A percentile compares a stretch with the other conserved stretches of the same genome.
phyloP scores from a whole-genome alignment of 768 basidiomycete genomes.

The Psilocybe cubensis region DNA sequence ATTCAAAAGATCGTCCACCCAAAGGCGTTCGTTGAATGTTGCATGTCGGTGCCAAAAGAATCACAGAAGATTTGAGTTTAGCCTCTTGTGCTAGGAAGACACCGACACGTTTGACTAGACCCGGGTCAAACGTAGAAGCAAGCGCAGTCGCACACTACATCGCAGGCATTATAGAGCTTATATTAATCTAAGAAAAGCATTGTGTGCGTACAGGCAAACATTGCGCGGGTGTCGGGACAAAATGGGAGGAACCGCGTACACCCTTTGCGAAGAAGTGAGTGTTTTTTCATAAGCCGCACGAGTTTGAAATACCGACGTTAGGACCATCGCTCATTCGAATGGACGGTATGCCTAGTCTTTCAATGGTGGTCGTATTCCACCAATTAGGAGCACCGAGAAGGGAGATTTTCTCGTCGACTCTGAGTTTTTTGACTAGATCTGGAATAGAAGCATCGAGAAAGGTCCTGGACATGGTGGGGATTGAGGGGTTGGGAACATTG shows the following conservation, averaged over 20 bases:
- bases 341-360: constrained; percentile 63
- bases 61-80: constrained; percentile 64
- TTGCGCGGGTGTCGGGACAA: constrained; percentile 65
- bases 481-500: constrained; percentile 24
- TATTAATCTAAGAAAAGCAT: constrained; percentile 5
- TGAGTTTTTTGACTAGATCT: constrained; percentile 55
- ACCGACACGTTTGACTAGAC: constrained; percentile 58
- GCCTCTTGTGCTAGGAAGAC: constrained; percentile 65
- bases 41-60: constrained; percentile 74
- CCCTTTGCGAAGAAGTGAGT: constrained; percentile 43
- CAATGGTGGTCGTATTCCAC: constrained; percentile 69
- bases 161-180: constrained; percentile 4
- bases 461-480: constrained; percentile 33
- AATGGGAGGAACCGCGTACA: constrained; percentile 68
- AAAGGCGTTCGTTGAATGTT: constrained; percentile 72
- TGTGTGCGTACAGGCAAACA: constrained; percentile 57
- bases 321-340: constrained; percentile 77
- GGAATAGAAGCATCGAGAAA: constrained; percentile 60
- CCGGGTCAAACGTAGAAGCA: constrained; percentile 70
- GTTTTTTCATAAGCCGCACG: background rate
- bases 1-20: constrained; percentile 69
- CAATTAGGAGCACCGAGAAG: constrained; percentile 68
- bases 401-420: constrained; percentile 64
- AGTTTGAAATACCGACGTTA: constrained; percentile 39
- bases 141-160: constrained; percentile 68